A percentile compares a stretch with the other conserved stretches of the same genome.
Conservation (phyloP, 2,329 filamentous ascomycete species). For the Fusarium subtropicale region DNA sequence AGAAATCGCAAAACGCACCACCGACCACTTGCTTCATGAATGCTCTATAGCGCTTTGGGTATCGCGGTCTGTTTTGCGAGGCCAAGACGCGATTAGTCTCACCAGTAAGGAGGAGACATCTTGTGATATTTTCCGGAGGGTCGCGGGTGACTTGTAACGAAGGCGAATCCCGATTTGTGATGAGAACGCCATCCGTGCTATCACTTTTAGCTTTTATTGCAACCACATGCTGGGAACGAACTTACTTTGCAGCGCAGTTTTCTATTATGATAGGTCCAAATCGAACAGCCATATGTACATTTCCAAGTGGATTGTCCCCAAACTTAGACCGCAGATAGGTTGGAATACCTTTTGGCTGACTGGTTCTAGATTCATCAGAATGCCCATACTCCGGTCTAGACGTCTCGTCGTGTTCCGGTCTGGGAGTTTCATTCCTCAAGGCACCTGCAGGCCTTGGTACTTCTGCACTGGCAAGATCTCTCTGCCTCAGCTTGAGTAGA, state of each 20-base stretch:
- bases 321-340: slow-evolving; percentile 44
- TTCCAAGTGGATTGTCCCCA: slow-evolving; percentile 49
- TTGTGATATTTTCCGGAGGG: slow-evolving; percentile 12
- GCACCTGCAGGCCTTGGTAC: not conserved
- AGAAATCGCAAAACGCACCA: slow-evolving; percentile 49
- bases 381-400: slow-evolving; percentile 36
- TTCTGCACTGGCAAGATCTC: not conserved
- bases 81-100: slow-evolving; percentile 28
- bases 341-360: slow-evolving; percentile 43
- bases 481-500: slow-evolving; percentile 18
- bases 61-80: slow-evolving; percentile 31
- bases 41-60: slow-evolving; percentile 51
- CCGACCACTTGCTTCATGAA: slow-evolving; percentile 57
- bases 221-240: not conserved
- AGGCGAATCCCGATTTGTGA: slow-evolving; percentile 44
- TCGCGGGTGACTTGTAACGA: slow-evolving; percentile 38
- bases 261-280: slow-evolving; percentile 55
- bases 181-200: slow-evolving; percentile 44
- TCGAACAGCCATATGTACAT: slow-evolving; percentile 54
- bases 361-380: slow-evolving; percentile 31
- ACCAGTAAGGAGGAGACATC: slow-evolving; percentile 41
- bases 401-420: slow-evolving; percentile 18
- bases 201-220: not conserved
- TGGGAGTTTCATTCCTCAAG: not conserved
- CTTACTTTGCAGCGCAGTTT: slow-evolving; percentile 54